A percentile compares a stretch with the other conserved stretches of the same genome.
Conservation (phyloP, 2,329 filamentous ascomycete species). For the Purpureocillium lavendulum region DNA sequence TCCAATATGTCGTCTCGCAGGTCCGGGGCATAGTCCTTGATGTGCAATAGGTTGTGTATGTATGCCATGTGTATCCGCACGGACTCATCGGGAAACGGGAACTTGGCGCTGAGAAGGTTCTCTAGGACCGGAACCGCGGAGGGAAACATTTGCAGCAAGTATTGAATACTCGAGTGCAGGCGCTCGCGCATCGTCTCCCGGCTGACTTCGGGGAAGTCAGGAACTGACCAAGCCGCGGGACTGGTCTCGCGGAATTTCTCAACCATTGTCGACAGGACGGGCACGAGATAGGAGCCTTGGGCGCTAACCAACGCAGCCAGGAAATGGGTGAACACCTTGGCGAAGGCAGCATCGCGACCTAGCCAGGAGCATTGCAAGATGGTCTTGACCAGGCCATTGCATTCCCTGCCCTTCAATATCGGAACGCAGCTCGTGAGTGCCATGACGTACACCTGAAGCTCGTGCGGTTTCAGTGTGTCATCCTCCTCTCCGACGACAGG, state of each 20-base stretch:
- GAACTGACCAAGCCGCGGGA: slow-evolving; percentile 35
- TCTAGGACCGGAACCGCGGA: slow-evolving; percentile 65
- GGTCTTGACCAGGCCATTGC: slow-evolving; percentile 48
- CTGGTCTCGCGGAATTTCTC: slow-evolving; percentile 58
- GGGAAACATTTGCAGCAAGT: slow-evolving; percentile 73
- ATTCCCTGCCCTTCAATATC: slow-evolving; percentile 49
- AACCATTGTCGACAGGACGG: slow-evolving; percentile 73
- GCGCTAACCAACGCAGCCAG: slow-evolving; percentile 69
- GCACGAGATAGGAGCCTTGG: slow-evolving; percentile 67
- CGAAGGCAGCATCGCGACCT: slow-evolving; percentile 55
- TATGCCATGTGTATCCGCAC: slow-evolving; percentile 80
- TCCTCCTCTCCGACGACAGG: slow-evolving; percentile 35
- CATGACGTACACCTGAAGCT: slow-evolving; percentile 52
- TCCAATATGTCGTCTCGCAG: slow-evolving; percentile 74
- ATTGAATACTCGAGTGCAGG: slow-evolving; percentile 66
- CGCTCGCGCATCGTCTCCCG: slow-evolving; percentile 60
- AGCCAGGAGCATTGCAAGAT: slow-evolving; percentile 58
- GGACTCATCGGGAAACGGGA: slow-evolving; percentile 69
- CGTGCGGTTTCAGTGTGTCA: slow-evolving; percentile 41
- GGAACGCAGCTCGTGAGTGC: slow-evolving; percentile 55
- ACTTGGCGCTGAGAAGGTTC: slow-evolving; percentile 56
- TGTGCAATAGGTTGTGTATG: slow-evolving; percentile 70
- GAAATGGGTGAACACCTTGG: slow-evolving; percentile 60
- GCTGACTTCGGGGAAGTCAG: slow-evolving; percentile 50
- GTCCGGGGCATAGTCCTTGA: slow-evolving; percentile 71